Base-by-base conservation (phyloP, 441 rosid genomes). In the Bruguiera hainesii region DNA sequence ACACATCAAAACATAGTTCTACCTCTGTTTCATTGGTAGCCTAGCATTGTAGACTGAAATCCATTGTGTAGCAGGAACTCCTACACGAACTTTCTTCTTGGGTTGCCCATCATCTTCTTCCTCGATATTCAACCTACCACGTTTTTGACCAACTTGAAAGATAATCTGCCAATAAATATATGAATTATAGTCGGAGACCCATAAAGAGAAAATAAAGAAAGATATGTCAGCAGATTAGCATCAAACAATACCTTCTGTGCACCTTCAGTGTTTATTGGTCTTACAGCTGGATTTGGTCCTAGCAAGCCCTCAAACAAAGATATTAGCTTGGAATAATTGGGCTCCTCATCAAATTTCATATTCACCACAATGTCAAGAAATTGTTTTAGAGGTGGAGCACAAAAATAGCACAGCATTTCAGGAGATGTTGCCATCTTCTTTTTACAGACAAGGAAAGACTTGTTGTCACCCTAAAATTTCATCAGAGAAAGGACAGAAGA, bases 281-380 rank as follows among this genome's bases (percentile, higher is more conserved):
- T 79, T 52, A 77, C 51, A n/a, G 75, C 42, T 18, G 74, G 67
- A 75, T 55, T 79, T 49, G 79, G 72, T 56, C 80, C 82, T 49
- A 85, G 69, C 71, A 75, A 68, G 71, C 68, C 81, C 42, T 80
- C 81, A 29, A 85, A 85, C 75, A 81, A 80, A 49, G 89, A 75
- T 66, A 85, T 70, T 21, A 81, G 79, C 75, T 78, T 85, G n/a
- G 80, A 56, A 70, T 85, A 83, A 72, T 83, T 81, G 29, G 89
- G 89, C 61, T 85, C 89, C 74, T 85, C 87, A 5, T 85, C 89
- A 70, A 85, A 85, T 72, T 69, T 81, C 89, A 83, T 81, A 60
- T 83, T 81, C 42, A 83, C 74, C 64, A 85, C 89, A 67, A 78
- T 68, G 69, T 85, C 87, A 56, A 80, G 83, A 71, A 85, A 85